Evolutionary conservation across 2,329 filamentous ascomycete species (phyloP).

Genomic region (Periconia digitata): DNA sequence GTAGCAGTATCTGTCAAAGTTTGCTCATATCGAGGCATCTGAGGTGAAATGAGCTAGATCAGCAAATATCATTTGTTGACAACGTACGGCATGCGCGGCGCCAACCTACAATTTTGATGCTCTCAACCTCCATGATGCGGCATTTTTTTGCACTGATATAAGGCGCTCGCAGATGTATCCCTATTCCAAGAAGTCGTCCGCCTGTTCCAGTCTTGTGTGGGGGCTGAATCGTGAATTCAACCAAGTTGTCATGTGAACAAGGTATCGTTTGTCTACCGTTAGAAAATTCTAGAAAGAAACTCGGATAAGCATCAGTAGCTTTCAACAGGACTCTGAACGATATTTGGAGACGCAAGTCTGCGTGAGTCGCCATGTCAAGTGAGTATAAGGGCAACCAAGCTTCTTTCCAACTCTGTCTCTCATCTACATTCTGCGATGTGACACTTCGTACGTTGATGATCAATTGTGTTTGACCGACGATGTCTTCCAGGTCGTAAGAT

Average conservation of each 20-base stretch:
- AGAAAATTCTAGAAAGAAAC: slow-evolving; percentile 21
- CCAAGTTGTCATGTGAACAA: background rate
- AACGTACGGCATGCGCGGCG: background rate
- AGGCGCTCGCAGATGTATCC: slow-evolving; percentile 16
- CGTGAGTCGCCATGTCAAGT: slow-evolving; percentile 35
- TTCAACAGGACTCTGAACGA: slow-evolving; percentile 9
- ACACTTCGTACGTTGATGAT: slow-evolving; percentile 15
- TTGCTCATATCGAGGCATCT: background rate
- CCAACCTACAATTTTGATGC: background rate
- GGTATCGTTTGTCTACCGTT: slow-evolving; percentile 3
- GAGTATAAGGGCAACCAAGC: slow-evolving; percentile 31
- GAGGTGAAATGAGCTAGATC: background rate
- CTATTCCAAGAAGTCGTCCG: slow-evolving; percentile 27
- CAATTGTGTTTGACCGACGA: slow-evolving; percentile 13
- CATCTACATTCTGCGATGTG: background rate
- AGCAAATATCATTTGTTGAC: background rate
- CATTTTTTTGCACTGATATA: slow-evolving; percentile 1
- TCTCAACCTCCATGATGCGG: slow-evolving; percentile 11
- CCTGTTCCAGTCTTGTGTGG: background rate
- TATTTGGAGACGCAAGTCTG: slow-evolving; percentile 20
- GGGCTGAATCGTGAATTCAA: slow-evolving; percentile 1
- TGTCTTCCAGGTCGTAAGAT: slow-evolving; percentile 15
- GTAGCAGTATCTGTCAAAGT: background rate
- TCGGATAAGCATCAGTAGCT: background rate
- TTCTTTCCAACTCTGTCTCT: slow-evolving; percentile 1